A percentile compares a stretch with the other conserved stretches of the same genome.
Conservation (phyloP, 2,329 filamentous ascomycete species). For the Phialophora chinensis region DNA sequence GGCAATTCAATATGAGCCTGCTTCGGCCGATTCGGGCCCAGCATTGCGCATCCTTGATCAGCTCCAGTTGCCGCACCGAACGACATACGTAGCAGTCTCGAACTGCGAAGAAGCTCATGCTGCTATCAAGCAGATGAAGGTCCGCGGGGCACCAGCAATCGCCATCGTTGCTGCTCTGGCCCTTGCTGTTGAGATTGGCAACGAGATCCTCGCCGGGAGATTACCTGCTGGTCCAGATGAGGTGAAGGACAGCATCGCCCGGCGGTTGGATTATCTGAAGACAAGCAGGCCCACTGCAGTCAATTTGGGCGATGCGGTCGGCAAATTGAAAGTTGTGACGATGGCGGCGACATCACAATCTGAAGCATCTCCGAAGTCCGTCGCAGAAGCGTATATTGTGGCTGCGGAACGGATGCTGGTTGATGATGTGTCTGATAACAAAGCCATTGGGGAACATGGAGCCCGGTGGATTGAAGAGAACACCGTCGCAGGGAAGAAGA, state of each 20-base stretch:
- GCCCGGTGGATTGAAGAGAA: constrained; percentile 79
- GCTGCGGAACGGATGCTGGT: constrained; percentile 86
- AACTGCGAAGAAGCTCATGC: constrained; percentile 67
- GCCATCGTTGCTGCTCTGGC: constrained; percentile 95
- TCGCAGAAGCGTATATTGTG: constrained; percentile 74
- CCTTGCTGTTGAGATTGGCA: constrained; percentile 80
- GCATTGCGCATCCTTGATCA: constrained; percentile 66
- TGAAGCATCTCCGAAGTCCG: constrained; percentile 49
- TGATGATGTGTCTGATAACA: constrained; percentile 86
- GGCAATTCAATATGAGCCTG: constrained; percentile 65
- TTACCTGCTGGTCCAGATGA: constrained; percentile 63
- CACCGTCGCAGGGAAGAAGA: constrained; percentile 55
- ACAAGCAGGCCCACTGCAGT: constrained; percentile 92
- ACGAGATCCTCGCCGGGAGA: constrained; percentile 44
- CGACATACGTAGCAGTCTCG: constrained; percentile 61
- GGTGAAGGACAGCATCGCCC: constrained; percentile 66
- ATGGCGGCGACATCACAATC: constrained; percentile 48
- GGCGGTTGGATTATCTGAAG: constrained; percentile 83
- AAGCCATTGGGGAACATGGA: constrained; percentile 80
- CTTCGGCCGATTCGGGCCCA: constrained; percentile 43
- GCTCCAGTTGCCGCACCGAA: constrained; percentile 65
- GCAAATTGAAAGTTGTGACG: constrained; percentile 73
- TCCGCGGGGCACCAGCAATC: constrained; percentile 84
- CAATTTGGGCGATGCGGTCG: constrained; percentile 87
- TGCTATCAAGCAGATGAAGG: constrained; percentile 70